Conservation (phyloP, 1,284 basidiomycete species). For the Cryptococcus hybrid region DNA sequence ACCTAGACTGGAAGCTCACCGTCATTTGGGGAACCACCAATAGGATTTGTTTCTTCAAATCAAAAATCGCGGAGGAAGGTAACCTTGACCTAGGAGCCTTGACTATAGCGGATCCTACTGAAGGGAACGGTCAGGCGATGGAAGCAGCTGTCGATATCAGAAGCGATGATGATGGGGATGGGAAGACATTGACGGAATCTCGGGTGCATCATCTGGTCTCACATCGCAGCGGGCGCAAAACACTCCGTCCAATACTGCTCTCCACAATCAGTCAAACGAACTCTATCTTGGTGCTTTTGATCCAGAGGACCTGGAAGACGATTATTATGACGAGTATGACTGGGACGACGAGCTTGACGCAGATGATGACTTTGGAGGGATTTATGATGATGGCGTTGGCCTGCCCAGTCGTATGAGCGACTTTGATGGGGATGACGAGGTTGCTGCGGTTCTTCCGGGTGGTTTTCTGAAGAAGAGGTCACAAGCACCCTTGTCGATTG, state of each 20-base stretch:
- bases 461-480: neutral
- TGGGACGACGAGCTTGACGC: neutral
- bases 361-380: neutral
- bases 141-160: neutral
- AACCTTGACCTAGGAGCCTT: neutral
- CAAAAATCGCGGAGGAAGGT: neutral
- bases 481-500: neutral
- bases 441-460: no score
- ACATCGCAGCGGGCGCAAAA: neutral
- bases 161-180: neutral
- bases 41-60: neutral
- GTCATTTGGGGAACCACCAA: neutral
- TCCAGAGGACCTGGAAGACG: neutral
- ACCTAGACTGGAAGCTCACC: neutral
- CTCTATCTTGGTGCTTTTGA: constrained; percentile 2
- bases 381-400: neutral
- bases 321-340: neutral
- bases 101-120: neutral
- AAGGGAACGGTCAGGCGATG: neutral
- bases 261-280: neutral
- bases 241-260: neutral
- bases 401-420: neutral
- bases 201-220: neutral
- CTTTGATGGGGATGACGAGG: neutral
- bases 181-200: neutral